phyloP scores from a whole-genome alignment of 2,329 filamentous ascomycete species.

The Cladophialophora bantiana region DNA sequence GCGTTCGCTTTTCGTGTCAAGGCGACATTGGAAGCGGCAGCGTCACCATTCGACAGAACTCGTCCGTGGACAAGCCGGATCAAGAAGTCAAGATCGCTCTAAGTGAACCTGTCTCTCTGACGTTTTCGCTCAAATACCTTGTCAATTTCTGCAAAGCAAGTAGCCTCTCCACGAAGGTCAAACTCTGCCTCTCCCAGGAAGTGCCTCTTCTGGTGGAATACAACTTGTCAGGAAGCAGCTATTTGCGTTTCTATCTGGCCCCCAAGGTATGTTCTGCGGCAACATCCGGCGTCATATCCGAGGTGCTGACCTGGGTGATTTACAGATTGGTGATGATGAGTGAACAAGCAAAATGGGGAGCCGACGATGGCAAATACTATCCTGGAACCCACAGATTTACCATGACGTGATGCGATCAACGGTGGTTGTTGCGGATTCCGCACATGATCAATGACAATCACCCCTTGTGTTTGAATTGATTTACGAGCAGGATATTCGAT shows the following conservation, averaged over 20 bases:
- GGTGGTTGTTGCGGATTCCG: not conserved
- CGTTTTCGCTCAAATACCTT: slow-evolving; percentile 98
- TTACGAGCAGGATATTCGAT: slow-evolving; percentile 13
- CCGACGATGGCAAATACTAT: slow-evolving; percentile 2
- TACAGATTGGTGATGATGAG: slow-evolving; percentile 68
- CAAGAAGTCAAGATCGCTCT: slow-evolving; percentile 88
- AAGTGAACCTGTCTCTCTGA: slow-evolving; percentile 88
- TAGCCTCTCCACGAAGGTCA: slow-evolving; percentile 79
- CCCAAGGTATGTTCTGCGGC: slow-evolving; percentile 75
- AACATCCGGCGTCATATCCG: not conserved
- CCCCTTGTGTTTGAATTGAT: not conserved
- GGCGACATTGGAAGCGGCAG: slow-evolving; percentile 97
- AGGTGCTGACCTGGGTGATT: not conserved
- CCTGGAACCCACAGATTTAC: slow-evolving; percentile 12
- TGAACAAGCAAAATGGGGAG: slow-evolving; percentile 42
- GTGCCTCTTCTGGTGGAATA: slow-evolving; percentile 97
- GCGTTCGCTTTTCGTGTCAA: slow-evolving; percentile 90
- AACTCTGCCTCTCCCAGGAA: slow-evolving; percentile 93
- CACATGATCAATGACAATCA: not conserved
- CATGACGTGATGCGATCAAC: slow-evolving; percentile 12
- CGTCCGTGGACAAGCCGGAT: slow-evolving; percentile 85
- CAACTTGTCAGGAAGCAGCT: slow-evolving; percentile 77
- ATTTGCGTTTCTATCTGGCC: slow-evolving; percentile 95
- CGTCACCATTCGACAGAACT: slow-evolving; percentile 88
- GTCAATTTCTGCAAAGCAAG: slow-evolving; percentile 99